Evolutionary conservation across 2,329 filamentous ascomycete species (phyloP).

Genomic region (Xylaria hypoxylon): DNA sequence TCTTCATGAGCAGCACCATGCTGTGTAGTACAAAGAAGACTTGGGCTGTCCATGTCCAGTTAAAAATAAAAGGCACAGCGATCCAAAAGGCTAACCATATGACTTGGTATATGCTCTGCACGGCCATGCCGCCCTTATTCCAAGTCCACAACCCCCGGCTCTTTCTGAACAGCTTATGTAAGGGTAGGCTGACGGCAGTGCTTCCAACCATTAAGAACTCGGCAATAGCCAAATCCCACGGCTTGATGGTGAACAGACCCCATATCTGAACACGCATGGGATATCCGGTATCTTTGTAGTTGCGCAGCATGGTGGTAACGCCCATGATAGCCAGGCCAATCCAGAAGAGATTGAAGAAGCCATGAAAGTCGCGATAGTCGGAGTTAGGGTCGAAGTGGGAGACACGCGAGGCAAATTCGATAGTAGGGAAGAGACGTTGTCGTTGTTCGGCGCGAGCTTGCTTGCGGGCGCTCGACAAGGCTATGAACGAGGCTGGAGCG

Average conservation of each 20-base stretch:
- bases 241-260: conserved; percentile 86
- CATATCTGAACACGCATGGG: conserved; percentile 88
- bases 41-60: conserved; percentile 97
- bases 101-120: conserved; percentile 86
- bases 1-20: conserved; percentile 96
- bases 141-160: conserved; percentile 73
- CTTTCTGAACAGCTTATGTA: conserved; percentile 75
- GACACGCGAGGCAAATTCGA: conserved; percentile 89
- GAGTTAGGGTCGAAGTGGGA: conserved; percentile 95
- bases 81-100: conserved; percentile 87
- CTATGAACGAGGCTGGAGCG: conserved; percentile 91
- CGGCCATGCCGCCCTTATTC: conserved; percentile 78
- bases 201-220: conserved; percentile 87
- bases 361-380: conserved; percentile 93
- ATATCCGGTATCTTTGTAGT: conserved; percentile 92
- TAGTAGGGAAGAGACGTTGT: conserved; percentile 89
- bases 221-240: conserved; percentile 85
- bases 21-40: conserved; percentile 94
- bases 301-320: conserved; percentile 91
- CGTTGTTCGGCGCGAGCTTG: conserved; percentile 84
- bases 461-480: conserved; percentile 85
- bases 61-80: conserved; percentile 81
- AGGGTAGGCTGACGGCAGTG: conserved; percentile 76
- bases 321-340: conserved; percentile 97
- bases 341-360: conserved; percentile 99